Conservation (phyloP, 179 eudicot species). For the Monotropa hypopitys region DNA sequence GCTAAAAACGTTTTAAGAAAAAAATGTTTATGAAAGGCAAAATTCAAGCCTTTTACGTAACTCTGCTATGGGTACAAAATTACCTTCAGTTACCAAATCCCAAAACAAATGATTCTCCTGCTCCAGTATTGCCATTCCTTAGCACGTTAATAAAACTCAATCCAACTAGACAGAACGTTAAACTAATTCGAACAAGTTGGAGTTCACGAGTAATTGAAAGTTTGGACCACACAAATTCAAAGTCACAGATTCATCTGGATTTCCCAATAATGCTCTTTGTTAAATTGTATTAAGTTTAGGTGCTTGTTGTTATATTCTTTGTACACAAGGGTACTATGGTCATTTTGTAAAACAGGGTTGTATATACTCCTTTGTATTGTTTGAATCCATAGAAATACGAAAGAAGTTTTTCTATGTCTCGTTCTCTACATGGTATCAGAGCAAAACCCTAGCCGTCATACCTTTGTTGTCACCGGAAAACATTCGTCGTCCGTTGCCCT, state of each 20-base stretch:
- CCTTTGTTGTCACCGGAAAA: too few species aligned
- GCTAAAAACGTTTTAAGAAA: not conserved
- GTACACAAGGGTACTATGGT: too few species aligned
- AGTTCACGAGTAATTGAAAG: not conserved
- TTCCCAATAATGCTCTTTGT: not conserved
- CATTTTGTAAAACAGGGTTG: too few species aligned
- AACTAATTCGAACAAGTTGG: not conserved
- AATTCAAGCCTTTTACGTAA: not conserved
- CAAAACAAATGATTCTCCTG: not conserved
- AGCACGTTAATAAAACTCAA: not conserved
- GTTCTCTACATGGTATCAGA: too few species aligned
- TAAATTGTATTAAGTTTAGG: too few species aligned
- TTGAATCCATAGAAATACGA: too few species aligned
- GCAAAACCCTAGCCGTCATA: too few species aligned
- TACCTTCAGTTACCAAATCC: not conserved
- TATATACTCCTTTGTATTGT: too few species aligned
- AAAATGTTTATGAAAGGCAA: not conserved
- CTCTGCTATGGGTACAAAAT: not conserved
- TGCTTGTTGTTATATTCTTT: too few species aligned
- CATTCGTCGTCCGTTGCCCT: too few species aligned
- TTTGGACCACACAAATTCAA: not conserved
- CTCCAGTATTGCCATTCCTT: not conserved
- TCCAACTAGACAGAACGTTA: not conserved
- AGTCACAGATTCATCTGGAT: not conserved
- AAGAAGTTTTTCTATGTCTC: too few species aligned